A percentile compares a stretch with the other conserved stretches of the same genome.
Conservation (phyloP, 2,329 filamentous ascomycete species). For the Bipolaris zeicola region DNA sequence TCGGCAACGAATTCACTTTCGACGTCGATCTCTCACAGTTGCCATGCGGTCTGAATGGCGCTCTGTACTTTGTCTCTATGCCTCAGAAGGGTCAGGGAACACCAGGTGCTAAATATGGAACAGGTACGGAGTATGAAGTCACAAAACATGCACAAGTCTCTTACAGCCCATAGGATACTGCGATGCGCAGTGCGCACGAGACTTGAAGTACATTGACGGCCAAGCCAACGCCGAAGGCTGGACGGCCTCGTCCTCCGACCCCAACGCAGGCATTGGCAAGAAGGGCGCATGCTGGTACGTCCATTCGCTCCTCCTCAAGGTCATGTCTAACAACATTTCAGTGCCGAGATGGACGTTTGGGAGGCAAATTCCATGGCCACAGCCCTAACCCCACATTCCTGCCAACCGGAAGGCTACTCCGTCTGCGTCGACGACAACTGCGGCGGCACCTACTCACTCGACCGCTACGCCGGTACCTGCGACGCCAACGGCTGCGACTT, state of each 20-base stretch:
- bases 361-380: constrained; percentile 70
- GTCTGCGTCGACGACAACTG: constrained; percentile 57
- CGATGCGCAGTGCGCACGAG: constrained; percentile 49
- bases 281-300: constrained; percentile 66
- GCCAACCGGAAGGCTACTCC: constrained; percentile 57
- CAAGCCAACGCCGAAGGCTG: constrained; percentile 62
- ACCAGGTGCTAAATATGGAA: constrained; percentile 63
- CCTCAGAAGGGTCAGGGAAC: constrained; percentile 57
- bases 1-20: constrained; percentile 51
- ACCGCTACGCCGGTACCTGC: constrained; percentile 67
- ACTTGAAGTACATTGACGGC: constrained; percentile 61
- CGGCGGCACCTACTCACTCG: constrained; percentile 46
- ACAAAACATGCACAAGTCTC: too few relatives aligned
- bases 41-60: constrained; percentile 72
- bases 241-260: constrained; percentile 58
- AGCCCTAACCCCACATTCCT: constrained; percentile 70
- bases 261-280: constrained; percentile 59
- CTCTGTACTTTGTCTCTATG: constrained; percentile 63
- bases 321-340: constrained; percentile 8
- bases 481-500: constrained; percentile 73
- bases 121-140: constrained; percentile 32
- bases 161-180: constrained; percentile 49
- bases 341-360: constrained; percentile 71
- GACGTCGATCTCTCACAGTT: constrained; percentile 62
- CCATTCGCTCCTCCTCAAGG: constrained; percentile 70